Evolutionary conservation across 371 early-diverging fungal species (phyloP).

Genomic region (Mortierella sp.): DNA sequence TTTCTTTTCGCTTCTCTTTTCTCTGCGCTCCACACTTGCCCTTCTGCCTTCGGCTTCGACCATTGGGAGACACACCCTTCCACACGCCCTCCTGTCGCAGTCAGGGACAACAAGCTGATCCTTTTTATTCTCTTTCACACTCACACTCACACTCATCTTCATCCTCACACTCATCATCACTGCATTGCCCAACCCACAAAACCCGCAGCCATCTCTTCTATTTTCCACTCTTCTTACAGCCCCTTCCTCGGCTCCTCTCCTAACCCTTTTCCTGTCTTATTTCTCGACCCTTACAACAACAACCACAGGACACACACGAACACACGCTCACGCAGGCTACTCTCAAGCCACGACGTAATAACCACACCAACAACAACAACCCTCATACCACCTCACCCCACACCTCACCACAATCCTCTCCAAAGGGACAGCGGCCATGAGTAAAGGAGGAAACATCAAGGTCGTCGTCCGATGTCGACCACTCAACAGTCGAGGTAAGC

Average conservation of each 20-base stretch:
- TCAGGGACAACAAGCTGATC: background rate
- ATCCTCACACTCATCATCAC: background rate
- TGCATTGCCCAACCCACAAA: background rate
- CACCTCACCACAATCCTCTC: background rate
- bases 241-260: background rate
- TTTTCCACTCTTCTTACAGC: background rate
- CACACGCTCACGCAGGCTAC: background rate
- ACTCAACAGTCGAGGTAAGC: slow-evolving; percentile 78
- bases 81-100: background rate
- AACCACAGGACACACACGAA: background rate
- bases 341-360: background rate
- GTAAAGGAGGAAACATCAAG: slow-evolving; percentile 75
- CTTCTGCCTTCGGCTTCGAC: background rate
- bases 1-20: background rate
- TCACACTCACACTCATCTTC: background rate
- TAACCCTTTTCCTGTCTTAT: background rate
- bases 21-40: background rate
- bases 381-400: background rate
- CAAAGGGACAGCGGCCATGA: slow-evolving; percentile 19
- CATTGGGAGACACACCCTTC: background rate
- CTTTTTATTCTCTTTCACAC: background rate
- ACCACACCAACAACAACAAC: background rate
- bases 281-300: background rate
- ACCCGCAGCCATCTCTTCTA: background rate
- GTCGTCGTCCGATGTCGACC: slow-evolving; percentile 89